Base-by-base conservation (phyloP, 169 alveolate species). In the Babesia bigemina region DNA sequence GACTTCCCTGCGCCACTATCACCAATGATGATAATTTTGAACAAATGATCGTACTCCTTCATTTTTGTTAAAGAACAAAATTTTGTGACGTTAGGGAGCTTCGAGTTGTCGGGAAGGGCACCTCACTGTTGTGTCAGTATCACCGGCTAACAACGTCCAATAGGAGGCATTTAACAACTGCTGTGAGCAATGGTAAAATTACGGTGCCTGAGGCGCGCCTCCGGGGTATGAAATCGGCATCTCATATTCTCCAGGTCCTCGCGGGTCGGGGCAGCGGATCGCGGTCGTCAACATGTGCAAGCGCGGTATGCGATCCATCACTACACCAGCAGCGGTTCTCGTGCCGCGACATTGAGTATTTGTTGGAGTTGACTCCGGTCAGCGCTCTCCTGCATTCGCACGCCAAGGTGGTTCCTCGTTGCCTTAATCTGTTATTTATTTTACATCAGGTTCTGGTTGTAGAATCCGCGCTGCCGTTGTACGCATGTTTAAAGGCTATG, bases 1-100 rank as follows among this genome's bases (percentile, higher is more conserved):
- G 99, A 96, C 85, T 98, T 98, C 36, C 99, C 99, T 24, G 96
- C 99, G 59, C 99, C 99, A 48, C 98, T 94, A 73, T 97, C 98
- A n/a, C 99, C 99, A 63, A 98, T 96, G 67, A 97, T 86, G 55
- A 98, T 92, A 55, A 98, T 87, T 89, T 98, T 98, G 91, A 98
- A 94, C 70, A 97, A 90, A 79, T 95, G 92, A 84, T 97, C 99
- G 93, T 81, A 81, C 53, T 81, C 88, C 71, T 81, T 81, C 88
- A 81, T 81, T 56, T 81, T 70, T 42, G 59, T 0, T 0, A 47
- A 48, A 63, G 42, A 3, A 67, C 52, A 49, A 26, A 39, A 39
- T 11, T 36, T 21, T 67, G 65, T 67, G 76, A 55, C 76, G 12
- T 45, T 19, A 7, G n/a, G 63, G 16, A 4, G 21, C 45, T 48